Base-by-base conservation (phyloP, 805 yeast species). In the Blastobotrys mokoenaii region DNA sequence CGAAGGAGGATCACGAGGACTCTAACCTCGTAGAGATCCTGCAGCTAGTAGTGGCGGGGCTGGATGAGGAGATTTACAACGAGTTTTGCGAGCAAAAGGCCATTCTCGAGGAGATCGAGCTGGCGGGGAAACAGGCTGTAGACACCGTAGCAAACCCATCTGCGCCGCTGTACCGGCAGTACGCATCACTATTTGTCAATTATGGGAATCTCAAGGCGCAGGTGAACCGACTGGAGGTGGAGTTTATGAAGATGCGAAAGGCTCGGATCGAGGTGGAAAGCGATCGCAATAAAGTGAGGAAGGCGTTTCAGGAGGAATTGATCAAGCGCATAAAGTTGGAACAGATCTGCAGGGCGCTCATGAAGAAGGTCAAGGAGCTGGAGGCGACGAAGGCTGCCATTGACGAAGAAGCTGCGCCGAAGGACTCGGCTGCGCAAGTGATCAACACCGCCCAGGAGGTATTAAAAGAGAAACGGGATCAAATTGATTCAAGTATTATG, bases 11-110 rank as follows among this genome's bases (percentile, higher is more conserved):
- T 5, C 34, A 16, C 11, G 30, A 41, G 37, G 46, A 53, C 41
- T 35, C 32, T 25, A 45, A 38, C 27, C 49, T 58, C n/a, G 40
- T 45, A 35, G 40, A 47, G 12, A 49, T 51, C 25, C 45, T 56
- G 33, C 56, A 56, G 45, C 44, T 56, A 2, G 50, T 54, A 36
- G 41, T 58, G 45, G 61, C 61, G n/a, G 54, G 53, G 2, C 46
- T 57, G 30, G 64, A 60, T 43, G 60, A 54, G 46, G 51, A 49
- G 18, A 40, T 50, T 8, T 57, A 54, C 45, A 50, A 57, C 45
- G 54, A 56, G 40, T 55, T 52, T 3, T 51, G 47, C 43, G 50
- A 49, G 44, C 51, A 47, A 41, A n/a, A 40, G 34, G 18, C 20
- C 18, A 39, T 47, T 7, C 16, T 43, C 17, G 49, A 45, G 15